phyloP scores from a whole-genome alignment of 768 basidiomycete genomes.

The Tulasnella sp. region DNA sequence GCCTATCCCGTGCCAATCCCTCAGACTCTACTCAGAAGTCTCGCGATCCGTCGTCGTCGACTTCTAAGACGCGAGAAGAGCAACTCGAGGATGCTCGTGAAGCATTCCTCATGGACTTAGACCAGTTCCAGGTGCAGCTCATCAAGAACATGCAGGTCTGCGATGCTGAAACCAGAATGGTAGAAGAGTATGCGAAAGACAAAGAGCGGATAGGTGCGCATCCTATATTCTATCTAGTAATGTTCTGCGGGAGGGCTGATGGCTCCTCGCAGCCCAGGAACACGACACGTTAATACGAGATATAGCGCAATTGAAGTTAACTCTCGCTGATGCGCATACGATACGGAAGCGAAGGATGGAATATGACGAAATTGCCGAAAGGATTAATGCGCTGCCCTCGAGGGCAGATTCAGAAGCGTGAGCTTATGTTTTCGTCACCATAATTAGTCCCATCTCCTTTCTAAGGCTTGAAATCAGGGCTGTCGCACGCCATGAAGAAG shows the following conservation, averaged over 20 bases:
- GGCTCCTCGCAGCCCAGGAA: constrained; percentile 45
- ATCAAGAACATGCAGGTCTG: constrained; percentile 76
- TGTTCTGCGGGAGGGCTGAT: neutral
- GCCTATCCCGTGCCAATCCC: constrained; percentile 9
- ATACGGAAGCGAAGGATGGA: constrained; percentile 71
- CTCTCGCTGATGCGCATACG: constrained; percentile 69
- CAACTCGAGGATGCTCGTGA: constrained; percentile 57
- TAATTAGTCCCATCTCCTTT: constrained; percentile 19
- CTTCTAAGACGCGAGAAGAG: constrained; percentile 27
- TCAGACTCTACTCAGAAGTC: constrained; percentile 51
- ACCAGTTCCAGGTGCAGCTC: constrained; percentile 61
- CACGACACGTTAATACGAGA: constrained; percentile 55
- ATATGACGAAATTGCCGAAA: constrained; percentile 76
- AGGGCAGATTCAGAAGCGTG: constrained; percentile 70
- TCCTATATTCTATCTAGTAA: neutral
- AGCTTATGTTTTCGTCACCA: constrained; percentile 28
- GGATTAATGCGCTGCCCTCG: constrained; percentile 64
- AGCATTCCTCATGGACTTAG: constrained; percentile 66
- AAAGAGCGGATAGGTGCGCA: constrained; percentile 57
- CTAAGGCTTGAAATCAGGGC: neutral
- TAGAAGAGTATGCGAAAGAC: constrained; percentile 71
- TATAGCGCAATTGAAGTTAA: constrained; percentile 66
- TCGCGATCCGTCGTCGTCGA: constrained; percentile 31
- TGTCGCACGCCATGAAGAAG: constrained; percentile 12
- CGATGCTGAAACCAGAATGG: constrained; percentile 76